These are phyloP conservation scores for Lippia alba DNA, from an alignment of 305 asterid species.

Conservation along the genomic window DNA sequence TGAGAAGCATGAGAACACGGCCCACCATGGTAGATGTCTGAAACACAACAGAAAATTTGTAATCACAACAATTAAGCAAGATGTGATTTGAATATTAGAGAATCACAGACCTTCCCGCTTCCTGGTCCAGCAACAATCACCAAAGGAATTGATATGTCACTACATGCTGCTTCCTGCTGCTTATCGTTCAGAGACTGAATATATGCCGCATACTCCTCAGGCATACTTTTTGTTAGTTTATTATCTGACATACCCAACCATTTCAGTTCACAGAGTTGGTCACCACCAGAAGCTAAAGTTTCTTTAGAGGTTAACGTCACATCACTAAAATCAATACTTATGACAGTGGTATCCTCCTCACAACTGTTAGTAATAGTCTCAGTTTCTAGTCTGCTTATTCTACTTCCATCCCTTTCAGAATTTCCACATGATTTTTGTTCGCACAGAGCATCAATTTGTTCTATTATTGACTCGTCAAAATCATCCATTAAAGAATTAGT, in stretches of 20 bases:
- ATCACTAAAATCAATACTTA: slow-evolving; percentile 35
- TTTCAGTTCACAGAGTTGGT: slow-evolving; percentile 40
- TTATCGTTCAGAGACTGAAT: slow-evolving; percentile 76
- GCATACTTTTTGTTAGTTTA: slow-evolving; percentile 56
- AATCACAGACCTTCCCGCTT: slow-evolving; percentile 85
- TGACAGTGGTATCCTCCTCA: slow-evolving; percentile 42
- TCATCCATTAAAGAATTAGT: slow-evolving; percentile 52
- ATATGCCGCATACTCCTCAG: slow-evolving; percentile 76
- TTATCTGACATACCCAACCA: slow-evolving; percentile 40
- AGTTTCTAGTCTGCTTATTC: slow-evolving; percentile 35
- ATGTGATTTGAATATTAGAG: slow-evolving; percentile 24
- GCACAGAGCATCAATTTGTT: slow-evolving; percentile 80
- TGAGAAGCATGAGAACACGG: slow-evolving; percentile 83
- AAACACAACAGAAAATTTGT: slow-evolving; percentile 39
- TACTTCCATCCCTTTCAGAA: slow-evolving; percentile 41
- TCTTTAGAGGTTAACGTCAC: slow-evolving; percentile 42
- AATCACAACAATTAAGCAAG: slow-evolving; percentile 35
- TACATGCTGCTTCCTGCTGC: slow-evolving; percentile 96
- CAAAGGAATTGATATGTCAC: slow-evolving; percentile 80
- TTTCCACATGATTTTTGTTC: slow-evolving; percentile 54
- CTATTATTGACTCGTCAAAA: slow-evolving; percentile 77
- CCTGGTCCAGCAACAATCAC: slow-evolving; percentile 99
- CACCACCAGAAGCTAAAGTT: slow-evolving; percentile 36
- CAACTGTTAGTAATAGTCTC: slow-evolving; percentile 37
- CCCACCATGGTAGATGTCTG: slow-evolving; percentile 99